phyloP scores from a whole-genome alignment of 441 rosid genomes.

The Hura crepitans region DNA sequence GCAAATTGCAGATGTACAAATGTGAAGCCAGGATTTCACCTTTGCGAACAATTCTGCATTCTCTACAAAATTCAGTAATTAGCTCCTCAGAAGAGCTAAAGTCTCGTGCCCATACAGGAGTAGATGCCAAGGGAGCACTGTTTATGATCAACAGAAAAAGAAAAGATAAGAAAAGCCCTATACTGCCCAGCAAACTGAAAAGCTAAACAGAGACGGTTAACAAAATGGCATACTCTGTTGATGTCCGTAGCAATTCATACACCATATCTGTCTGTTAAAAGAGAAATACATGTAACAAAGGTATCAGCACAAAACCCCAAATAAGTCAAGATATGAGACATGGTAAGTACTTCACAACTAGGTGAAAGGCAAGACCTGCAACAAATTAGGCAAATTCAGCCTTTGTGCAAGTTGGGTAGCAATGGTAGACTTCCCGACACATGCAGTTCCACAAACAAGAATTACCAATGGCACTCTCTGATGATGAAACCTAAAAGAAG shows the following conservation, averaged over 20 bases:
- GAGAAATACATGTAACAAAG: constrained; percentile 19
- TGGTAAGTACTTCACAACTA: background rate
- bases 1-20: constrained; percentile 14
- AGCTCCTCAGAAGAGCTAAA: constrained; percentile 83
- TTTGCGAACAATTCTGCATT: constrained; percentile 98
- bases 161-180: constrained; percentile 4
- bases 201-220: background rate
- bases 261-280: constrained; percentile 92
- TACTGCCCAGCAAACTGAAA: constrained; percentile 10
- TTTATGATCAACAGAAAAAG: constrained; percentile 17
- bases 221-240: constrained; percentile 72
- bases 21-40: constrained; percentile 39
- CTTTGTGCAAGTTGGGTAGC: constrained; percentile 98
- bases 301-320: constrained; percentile 18
- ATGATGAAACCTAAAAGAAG: constrained; percentile 76
- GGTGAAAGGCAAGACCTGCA: constrained; percentile 52
- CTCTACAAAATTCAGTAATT: constrained; percentile 89
- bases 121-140: constrained; percentile 90
- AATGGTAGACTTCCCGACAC: constrained; percentile 95
- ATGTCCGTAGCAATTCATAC: constrained; percentile 85
- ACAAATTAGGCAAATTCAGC: constrained; percentile 93
- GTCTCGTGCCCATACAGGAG: constrained; percentile 91
- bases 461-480: constrained; percentile 94
- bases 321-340: constrained; percentile 13
- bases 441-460: constrained; percentile 98